These are phyloP conservation scores for Hyaloperonospora brassicae DNA, from an alignment of 352 stramenopile genomes.

Conservation along the genomic window DNA sequence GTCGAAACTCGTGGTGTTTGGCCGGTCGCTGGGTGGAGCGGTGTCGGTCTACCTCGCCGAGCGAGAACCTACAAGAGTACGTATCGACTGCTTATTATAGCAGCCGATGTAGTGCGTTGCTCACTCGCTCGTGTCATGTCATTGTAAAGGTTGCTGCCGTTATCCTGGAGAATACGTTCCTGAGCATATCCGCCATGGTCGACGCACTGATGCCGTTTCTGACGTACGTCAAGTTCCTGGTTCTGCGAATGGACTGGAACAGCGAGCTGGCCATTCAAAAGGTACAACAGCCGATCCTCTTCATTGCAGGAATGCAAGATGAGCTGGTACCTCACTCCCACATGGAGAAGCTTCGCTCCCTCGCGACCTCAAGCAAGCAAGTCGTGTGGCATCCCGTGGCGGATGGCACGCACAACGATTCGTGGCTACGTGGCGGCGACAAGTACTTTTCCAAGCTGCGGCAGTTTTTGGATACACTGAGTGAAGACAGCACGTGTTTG, in stretches of 20 bases:
- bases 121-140: slow-evolving; percentile 4
- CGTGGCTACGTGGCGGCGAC: slow-evolving; percentile 84
- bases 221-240: slow-evolving; percentile 80
- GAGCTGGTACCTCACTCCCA: slow-evolving; percentile 89
- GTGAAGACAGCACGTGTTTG: slow-evolving; percentile 16
- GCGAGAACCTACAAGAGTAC: slow-evolving; percentile 56
- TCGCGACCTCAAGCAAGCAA: slow-evolving; percentile 45
- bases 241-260: slow-evolving; percentile 90
- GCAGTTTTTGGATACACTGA: slow-evolving; percentile 53
- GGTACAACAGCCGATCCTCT: slow-evolving; percentile 83
- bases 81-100: not conserved
- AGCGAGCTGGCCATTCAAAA: slow-evolving; percentile 50
- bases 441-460: slow-evolving; percentile 77
- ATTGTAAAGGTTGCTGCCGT: slow-evolving; percentile 70
- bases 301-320: slow-evolving; percentile 86
- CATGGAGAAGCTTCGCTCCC: slow-evolving; percentile 73
- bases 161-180: slow-evolving; percentile 93
- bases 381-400: slow-evolving; percentile 70
- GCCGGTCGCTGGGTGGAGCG: slow-evolving; percentile 86
- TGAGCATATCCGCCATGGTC: slow-evolving; percentile 90
- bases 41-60: slow-evolving; percentile 88
- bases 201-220: slow-evolving; percentile 90
- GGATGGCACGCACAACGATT: slow-evolving; percentile 93
- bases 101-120: not conserved
- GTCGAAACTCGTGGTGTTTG: slow-evolving; percentile 87